phyloP scores from a whole-genome alignment of 805 yeast genomes.

The Ogataea henricii region DNA sequence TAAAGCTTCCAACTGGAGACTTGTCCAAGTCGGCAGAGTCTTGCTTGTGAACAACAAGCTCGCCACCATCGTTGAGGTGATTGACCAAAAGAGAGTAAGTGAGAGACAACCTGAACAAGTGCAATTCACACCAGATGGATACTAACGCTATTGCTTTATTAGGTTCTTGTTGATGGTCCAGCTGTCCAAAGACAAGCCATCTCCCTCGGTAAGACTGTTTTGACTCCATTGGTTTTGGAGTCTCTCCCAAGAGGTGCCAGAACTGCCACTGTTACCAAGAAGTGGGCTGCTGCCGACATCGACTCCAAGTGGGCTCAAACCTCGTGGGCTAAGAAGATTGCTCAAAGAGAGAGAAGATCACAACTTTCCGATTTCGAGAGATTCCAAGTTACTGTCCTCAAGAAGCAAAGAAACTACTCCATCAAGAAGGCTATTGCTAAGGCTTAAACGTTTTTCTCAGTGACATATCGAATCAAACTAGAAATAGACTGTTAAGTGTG shows the following conservation, averaged over 20 bases:
- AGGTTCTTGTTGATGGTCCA: slow-evolving; percentile 98
- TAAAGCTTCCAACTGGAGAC: slow-evolving; percentile 98
- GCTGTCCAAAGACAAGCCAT: slow-evolving; percentile 91
- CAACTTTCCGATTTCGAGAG: slow-evolving; percentile 96
- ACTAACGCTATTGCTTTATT: slow-evolving; percentile 11
- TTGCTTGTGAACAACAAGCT: slow-evolving; percentile 91
- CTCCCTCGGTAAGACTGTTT: slow-evolving; percentile 81
- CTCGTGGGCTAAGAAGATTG: slow-evolving; percentile 98
- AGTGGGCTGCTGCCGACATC: slow-evolving; percentile 89
- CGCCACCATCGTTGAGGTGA: slow-evolving; percentile 97
- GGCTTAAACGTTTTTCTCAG: slow-evolving; percentile 56
- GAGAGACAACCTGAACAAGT: neutral
- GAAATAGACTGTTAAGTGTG: slow-evolving; percentile 15
- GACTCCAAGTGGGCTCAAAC: slow-evolving; percentile 90
- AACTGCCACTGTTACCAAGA: slow-evolving; percentile 82
- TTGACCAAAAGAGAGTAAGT: slow-evolving; percentile 98
- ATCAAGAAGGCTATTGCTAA: slow-evolving; percentile 96
- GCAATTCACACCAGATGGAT: neutral
- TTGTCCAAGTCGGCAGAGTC: slow-evolving; percentile 99
- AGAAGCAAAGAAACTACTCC: slow-evolving; percentile 95
- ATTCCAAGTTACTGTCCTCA: slow-evolving; percentile 97
- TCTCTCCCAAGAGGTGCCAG: slow-evolving; percentile 93
- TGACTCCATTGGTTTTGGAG: slow-evolving; percentile 88
- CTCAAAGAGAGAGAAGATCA: slow-evolving; percentile 91
- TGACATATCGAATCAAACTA: slow-evolving; percentile 19